These are phyloP conservation scores for Nakataea oryzae DNA, from an alignment of 2,329 filamentous ascomycete genomes.

Conservation along the genomic window DNA sequence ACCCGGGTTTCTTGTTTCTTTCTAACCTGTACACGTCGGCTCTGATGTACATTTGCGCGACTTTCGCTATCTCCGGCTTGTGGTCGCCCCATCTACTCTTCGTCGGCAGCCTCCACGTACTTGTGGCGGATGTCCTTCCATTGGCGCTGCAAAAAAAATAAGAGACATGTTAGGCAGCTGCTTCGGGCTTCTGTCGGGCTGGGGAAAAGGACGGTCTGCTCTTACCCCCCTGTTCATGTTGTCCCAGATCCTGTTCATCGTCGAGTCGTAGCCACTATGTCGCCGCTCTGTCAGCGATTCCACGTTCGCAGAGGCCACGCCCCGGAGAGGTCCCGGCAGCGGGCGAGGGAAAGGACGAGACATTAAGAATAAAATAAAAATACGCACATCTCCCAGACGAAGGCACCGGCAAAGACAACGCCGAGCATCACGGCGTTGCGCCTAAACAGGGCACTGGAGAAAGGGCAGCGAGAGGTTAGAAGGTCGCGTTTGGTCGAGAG, in stretches of 20 bases:
- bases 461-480: conserved; percentile 4
- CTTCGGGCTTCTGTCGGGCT: neutral
- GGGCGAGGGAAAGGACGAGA: neutral
- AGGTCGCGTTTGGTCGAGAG: neutral
- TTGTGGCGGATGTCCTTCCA: conserved; percentile 98
- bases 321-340: neutral
- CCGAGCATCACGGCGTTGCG: conserved; percentile 82
- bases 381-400: conserved; percentile 86
- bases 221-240: conserved; percentile 82
- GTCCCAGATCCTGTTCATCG: conserved; percentile 84
- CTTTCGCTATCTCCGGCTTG: neutral
- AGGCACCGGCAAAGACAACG: conserved; percentile 76
- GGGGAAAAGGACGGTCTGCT: conserved; percentile 14
- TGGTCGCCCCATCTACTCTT: conserved; percentile 35
- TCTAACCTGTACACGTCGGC: neutral
- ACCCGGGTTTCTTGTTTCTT: neutral
- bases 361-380: too few relatives aligned
- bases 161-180: neutral
- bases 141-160: conserved; percentile 61
- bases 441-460: conserved; percentile 66
- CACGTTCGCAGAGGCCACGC: neutral
- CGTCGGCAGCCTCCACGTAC: conserved; percentile 65
- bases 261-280: conserved; percentile 68
- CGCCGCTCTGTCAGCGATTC: neutral
- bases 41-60: neutral